Conservation (phyloP, 2,329 filamentous ascomycete species). For the Botrytis porri region DNA sequence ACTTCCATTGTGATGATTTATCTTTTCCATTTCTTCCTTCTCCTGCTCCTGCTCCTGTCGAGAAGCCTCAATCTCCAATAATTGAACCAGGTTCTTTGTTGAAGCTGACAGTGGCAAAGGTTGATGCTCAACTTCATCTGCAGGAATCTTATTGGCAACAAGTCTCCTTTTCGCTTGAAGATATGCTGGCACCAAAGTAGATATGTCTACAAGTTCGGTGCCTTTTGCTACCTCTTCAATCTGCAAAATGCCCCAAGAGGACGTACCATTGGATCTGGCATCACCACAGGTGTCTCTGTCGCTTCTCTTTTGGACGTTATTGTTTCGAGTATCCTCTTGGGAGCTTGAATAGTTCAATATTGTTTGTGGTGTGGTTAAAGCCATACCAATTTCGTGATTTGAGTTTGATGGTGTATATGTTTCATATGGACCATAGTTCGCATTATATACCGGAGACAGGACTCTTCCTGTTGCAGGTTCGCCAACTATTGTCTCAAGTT, state of each 20-base stretch:
- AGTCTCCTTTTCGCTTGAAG: neutral
- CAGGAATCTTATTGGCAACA: too few relatives aligned
- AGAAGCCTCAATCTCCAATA: neutral
- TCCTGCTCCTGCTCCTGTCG: neutral
- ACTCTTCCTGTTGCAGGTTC: neutral
- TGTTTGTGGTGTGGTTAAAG: neutral
- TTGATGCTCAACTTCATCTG: neutral
- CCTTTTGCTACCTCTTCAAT: neutral
- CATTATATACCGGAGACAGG: neutral
- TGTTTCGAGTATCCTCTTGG: neutral
- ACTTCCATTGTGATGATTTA: neutral
- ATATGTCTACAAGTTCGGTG: neutral
- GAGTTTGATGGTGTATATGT: neutral
- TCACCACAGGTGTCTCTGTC: neutral
- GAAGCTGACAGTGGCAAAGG: neutral
- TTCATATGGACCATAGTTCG: too few relatives aligned
- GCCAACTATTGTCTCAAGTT: neutral
- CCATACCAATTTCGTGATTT: neutral
- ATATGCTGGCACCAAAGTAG: neutral
- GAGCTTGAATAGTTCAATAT: neutral
- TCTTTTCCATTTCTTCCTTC: neutral
- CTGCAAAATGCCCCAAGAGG: neutral
- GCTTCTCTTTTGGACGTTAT: neutral
- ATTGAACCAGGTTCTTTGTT: neutral
- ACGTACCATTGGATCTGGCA: neutral